phyloP scores from a whole-genome alignment of 2,329 filamentous ascomycete species.

The Lizonia empirigonia region DNA sequence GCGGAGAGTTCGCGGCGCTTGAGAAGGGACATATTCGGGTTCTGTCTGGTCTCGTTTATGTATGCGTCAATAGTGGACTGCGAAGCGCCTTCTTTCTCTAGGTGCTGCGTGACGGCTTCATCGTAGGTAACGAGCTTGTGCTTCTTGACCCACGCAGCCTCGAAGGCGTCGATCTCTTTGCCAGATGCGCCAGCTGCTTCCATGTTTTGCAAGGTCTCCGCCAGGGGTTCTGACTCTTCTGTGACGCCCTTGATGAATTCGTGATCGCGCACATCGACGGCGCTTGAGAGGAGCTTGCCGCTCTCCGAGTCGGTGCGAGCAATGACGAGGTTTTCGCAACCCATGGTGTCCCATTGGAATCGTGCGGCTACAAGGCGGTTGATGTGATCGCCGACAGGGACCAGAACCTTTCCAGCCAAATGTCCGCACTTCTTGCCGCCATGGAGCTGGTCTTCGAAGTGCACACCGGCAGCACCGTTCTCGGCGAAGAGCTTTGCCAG shows the following conservation, averaged over 20 bases:
- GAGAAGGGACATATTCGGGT: constrained; percentile 78
- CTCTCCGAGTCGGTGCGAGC: constrained; percentile 95
- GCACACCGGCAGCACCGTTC: constrained; percentile 92
- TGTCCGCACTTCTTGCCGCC: constrained; percentile 99
- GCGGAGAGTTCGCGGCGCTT: constrained; percentile 75
- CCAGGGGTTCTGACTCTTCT: constrained; percentile 77
- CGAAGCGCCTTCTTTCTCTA: constrained; percentile 68
- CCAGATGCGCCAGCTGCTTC: constrained; percentile 78
- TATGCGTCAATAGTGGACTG: constrained; percentile 72
- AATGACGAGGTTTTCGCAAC: constrained; percentile 90
- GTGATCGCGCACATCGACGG: constrained; percentile 92
- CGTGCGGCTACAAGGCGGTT: constrained; percentile 89
- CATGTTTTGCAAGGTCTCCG: constrained; percentile 89
- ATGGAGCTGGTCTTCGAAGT: constrained; percentile 97
- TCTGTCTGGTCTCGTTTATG: constrained; percentile 62
- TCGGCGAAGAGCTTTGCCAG: constrained; percentile 97
- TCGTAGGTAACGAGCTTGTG: constrained; percentile 90
- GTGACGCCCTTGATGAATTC: constrained; percentile 93
- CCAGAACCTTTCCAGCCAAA: constrained; percentile 92
- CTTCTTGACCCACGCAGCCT: constrained; percentile 85
- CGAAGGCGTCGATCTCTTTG: constrained; percentile 81
- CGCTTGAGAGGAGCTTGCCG: constrained; percentile 85
- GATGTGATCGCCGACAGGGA: constrained; percentile 93
- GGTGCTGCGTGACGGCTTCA: constrained; percentile 80
- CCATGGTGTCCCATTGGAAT: constrained; percentile 99